A percentile compares a stretch with the other conserved stretches of the same genome.
Conservation (phyloP, 2,329 filamentous ascomycete species). For the Calonectria naviculata region DNA sequence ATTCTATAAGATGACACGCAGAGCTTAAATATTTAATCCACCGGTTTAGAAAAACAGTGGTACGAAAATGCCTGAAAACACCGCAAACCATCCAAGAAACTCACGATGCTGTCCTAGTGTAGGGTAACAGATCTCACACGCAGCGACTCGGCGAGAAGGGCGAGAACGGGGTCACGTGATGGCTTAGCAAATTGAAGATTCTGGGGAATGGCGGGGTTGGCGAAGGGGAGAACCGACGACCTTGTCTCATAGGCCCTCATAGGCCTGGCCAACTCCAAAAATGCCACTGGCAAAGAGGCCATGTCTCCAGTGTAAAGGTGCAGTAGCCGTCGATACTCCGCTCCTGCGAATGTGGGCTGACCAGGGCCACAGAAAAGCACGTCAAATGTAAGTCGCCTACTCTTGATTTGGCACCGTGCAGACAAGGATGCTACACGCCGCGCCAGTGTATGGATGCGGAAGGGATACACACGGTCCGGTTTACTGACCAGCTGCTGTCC, state of each 20-base stretch:
- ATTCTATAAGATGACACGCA: neutral
- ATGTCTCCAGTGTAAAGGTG: constrained; percentile 50
- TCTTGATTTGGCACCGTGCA: neutral
- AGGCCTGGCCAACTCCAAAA: constrained; percentile 2
- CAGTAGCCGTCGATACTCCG: neutral
- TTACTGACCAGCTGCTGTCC: neutral
- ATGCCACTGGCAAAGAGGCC: constrained; percentile 49
- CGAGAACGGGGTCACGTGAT: constrained; percentile 15
- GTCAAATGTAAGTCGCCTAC: constrained; percentile 46
- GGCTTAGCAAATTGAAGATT: neutral
- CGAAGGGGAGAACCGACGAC: constrained; percentile 13
- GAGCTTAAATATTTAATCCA: neutral
- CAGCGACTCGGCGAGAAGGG: constrained; percentile 16
- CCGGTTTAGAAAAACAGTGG: too few relatives aligned
- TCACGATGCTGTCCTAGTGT: neutral
- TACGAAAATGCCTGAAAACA: neutral
- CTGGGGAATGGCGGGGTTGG: constrained; percentile 24
- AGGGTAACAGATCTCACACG: constrained; percentile 10
- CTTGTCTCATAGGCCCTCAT: neutral
- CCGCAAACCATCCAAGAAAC: neutral
- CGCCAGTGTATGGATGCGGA: neutral
- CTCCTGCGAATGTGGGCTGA: constrained; percentile 25
- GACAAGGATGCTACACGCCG: constrained; percentile 4
- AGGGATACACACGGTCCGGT: neutral
- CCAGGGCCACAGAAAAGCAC: constrained; percentile 43